Evolutionary conservation across 2,329 filamentous ascomycete species (phyloP).

Genomic region (Macrophomina tecta): DNA sequence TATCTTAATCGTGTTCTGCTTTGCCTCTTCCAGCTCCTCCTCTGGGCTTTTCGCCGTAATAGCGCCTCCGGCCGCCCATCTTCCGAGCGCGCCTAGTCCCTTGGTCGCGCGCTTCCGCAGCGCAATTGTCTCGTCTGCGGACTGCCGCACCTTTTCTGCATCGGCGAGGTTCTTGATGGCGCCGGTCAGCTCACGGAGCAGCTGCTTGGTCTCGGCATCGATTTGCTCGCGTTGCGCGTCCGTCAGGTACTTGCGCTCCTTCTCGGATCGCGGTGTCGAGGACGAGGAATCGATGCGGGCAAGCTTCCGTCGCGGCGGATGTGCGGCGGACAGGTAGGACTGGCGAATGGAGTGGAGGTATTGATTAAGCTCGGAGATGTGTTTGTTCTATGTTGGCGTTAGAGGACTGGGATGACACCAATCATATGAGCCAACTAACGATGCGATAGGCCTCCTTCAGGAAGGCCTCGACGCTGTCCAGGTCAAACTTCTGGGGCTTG

Average conservation of each 20-base stretch:
- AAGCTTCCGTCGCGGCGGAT: conserved; percentile 62
- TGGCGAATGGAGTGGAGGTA: conserved; percentile 86
- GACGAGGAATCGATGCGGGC: conserved; percentile 42
- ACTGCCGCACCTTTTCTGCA: conserved; percentile 80
- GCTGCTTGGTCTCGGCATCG: conserved; percentile 82
- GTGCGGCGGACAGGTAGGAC: conserved; percentile 85
- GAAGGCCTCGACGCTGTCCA: conserved; percentile 74
- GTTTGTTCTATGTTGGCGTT: conserved; percentile 69
- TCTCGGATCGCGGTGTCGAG: conserved; percentile 46
- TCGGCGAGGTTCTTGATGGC: conserved; percentile 81
- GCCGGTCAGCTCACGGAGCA: conserved; percentile 83
- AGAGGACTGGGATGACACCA: conserved; percentile 31
- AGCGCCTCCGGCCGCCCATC: conserved; percentile 65
- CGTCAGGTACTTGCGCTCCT: conserved; percentile 66
- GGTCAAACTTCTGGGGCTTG: conserved; percentile 49
- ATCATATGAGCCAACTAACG: conserved; percentile 59
- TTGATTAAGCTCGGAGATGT: conserved; percentile 78
- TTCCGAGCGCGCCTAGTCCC: conserved; percentile 71
- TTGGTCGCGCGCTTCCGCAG: conserved; percentile 69
- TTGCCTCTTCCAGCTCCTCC: conserved; percentile 74
- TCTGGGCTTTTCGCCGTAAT: conserved; percentile 65
- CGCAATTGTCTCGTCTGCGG: conserved; percentile 73
- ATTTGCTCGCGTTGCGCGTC: conserved; percentile 85
- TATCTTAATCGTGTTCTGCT: conserved; percentile 67
- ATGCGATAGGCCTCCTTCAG: conserved; percentile 94